Base-by-base conservation (phyloP, 192 early-diverging fungal genomes). In the Gigaspora rosea region DNA sequence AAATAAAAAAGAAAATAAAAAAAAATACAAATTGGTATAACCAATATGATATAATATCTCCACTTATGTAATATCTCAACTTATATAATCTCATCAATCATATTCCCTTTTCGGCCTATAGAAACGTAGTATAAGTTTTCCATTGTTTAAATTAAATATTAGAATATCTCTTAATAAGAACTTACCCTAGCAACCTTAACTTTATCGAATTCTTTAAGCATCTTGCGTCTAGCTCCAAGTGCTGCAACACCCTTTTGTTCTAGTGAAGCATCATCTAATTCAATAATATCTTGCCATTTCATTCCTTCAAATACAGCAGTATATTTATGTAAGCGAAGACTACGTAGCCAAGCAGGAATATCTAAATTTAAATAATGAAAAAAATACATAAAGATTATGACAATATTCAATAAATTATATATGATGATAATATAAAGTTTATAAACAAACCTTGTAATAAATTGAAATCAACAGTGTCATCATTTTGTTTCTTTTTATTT, bases 271-370 rank as follows among this genome's bases (percentile, higher is more conserved):
- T 99, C 97, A 32, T 83, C 85, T 79, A 99, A 79, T 64, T 91
- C 89, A 56, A 99, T 91, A 75, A 99, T 94, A 46, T 94, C 91
- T 65, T 90, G 89, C 95, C 96, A 99, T 70, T 91, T 84, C 88
- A 93, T 91, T 16, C 86, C 87, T 33, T 95, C 91, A 87, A 99
- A 97, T 52, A 95, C 90, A 20, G 88, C 73, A 32, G 93, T 95
- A 85, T 99, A 99, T 85, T 99, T 99, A 87, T 99, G 97, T 78
- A 99, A 85, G 36, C 97, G 92, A 64, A 98, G 87, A 71, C 89
- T 91, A 58, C 95, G 84, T 76, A 99, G 87, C 97, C 97, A 99
- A 58, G 89, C 88, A 11, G 96, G 94, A 80, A 97, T 94, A 85
- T 99, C 97, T 88, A 56, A 20, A 2, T 41, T n/a, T 13, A 13